Conservation (phyloP, 768 basidiomycete genomes). For the Russula foetens region DNA sequence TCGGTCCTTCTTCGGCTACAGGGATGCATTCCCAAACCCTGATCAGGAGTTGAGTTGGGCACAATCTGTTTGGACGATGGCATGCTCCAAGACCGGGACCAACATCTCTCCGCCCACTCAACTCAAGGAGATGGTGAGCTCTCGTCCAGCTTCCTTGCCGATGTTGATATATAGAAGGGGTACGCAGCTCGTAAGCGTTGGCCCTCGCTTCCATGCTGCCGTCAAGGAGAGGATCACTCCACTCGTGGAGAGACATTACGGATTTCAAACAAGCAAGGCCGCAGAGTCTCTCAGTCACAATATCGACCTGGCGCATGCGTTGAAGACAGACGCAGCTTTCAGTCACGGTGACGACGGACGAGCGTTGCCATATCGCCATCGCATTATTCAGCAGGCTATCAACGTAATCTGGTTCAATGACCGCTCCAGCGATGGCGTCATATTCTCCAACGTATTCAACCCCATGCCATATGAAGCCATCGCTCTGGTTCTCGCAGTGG, state of each 20-base stretch:
- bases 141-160: neutral
- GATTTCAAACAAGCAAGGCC: slow-evolving; percentile 10
- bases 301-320: neutral
- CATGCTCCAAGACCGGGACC: slow-evolving; percentile 4
- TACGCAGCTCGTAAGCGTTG: neutral
- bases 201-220: neutral
- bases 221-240: slow-evolving; percentile 8
- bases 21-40: slow-evolving; percentile 8
- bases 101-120: neutral
- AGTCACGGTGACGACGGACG: neutral
- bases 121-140: slow-evolving; percentile 3
- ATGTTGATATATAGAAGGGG: neutral
- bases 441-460: slow-evolving; percentile 3
- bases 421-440: slow-evolving; percentile 8
- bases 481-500: slow-evolving; percentile 9
- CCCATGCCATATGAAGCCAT: slow-evolving; percentile 15
- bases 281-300: slow-evolving; percentile 2
- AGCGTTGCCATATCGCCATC: slow-evolving; percentile 7
- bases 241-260: slow-evolving; percentile 10
- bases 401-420: slow-evolving; percentile 13
- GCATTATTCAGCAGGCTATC: slow-evolving; percentile 9
- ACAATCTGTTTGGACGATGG: slow-evolving; percentile 3
- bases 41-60: slow-evolving; percentile 4
- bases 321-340: slow-evolving; percentile 7
- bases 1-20: slow-evolving; percentile 8